Evolutionary conservation across 768 basidiomycete genomes (phyloP).

Genomic region (Paxillus involutus): DNA sequence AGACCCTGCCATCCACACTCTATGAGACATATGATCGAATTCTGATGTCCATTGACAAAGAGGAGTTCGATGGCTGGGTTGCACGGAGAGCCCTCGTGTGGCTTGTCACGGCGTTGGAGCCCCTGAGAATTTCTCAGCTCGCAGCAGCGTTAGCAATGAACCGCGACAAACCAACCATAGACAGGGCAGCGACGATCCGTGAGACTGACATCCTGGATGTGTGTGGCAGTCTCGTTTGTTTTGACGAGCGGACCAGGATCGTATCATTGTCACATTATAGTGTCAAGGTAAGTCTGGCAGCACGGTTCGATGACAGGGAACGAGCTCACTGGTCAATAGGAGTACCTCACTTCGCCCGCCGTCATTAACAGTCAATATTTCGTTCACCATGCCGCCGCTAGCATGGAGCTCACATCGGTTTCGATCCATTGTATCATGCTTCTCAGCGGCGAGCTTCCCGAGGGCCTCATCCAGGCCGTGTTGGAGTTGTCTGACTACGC

Average conservation of each 20-base stretch:
- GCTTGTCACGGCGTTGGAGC: neutral
- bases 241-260: neutral
- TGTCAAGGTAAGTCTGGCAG: neutral
- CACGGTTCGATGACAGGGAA: neutral
- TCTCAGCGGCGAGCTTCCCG: neutral
- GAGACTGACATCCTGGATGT: neutral
- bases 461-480: neutral
- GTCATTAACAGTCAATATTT: neutral
- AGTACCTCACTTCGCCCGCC: neutral
- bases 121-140: neutral
- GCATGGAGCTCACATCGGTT: neutral
- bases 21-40: too few relatives aligned
- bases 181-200: neutral
- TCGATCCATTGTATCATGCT: neutral
- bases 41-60: too few relatives aligned
- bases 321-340: neutral
- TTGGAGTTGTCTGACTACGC: neutral
- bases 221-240: conserved; percentile 1
- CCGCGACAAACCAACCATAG: neutral
- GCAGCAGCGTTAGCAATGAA: neutral
- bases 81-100: neutral
- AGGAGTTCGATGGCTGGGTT: too few relatives aligned
- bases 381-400: neutral
- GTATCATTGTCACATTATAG: conserved; percentile 2
- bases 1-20: too few relatives aligned